Evolutionary conservation across 1,139 yeast species (phyloP).

Genomic region (Geotrichum siamense): DNA sequence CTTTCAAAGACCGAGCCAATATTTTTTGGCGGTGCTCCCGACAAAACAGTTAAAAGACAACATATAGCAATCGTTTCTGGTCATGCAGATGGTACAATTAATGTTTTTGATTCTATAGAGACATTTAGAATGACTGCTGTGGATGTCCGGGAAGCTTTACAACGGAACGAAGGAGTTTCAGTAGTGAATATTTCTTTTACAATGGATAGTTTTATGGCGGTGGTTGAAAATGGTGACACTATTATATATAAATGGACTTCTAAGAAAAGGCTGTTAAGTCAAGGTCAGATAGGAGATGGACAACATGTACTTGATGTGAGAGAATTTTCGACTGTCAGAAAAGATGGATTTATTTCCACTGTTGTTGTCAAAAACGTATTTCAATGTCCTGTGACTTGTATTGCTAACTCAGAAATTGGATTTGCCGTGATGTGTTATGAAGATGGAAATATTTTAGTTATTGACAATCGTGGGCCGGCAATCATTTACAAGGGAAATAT

Average conservation of each 20-base stretch:
- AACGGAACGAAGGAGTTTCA: slow-evolving; percentile 39
- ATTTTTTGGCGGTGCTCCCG: slow-evolving; percentile 75
- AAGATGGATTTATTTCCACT: slow-evolving; percentile 67
- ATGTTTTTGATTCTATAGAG: slow-evolving; percentile 81
- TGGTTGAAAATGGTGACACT: slow-evolving; percentile 64
- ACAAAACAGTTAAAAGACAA: slow-evolving; percentile 45
- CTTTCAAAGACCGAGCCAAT: slow-evolving; percentile 21
- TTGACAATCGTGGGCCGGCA: slow-evolving; percentile 85
- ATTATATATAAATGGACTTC: slow-evolving; percentile 62
- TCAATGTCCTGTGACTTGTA: slow-evolving; percentile 46
- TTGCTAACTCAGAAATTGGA: slow-evolving; percentile 69
- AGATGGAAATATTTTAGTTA: slow-evolving; percentile 64
- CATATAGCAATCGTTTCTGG: slow-evolving; percentile 66
- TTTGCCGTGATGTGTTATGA: slow-evolving; percentile 78
- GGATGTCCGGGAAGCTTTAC: slow-evolving; percentile 44
- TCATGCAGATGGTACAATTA: slow-evolving; percentile 69
- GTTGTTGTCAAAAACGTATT: slow-evolving; percentile 38
- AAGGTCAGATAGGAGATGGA: slow-evolving; percentile 5
- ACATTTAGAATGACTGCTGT: slow-evolving; percentile 41
- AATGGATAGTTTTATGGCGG: slow-evolving; percentile 40
- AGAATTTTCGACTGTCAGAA: slow-evolving; percentile 33
- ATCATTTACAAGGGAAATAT: slow-evolving; percentile 51
- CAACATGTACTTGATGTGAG: neutral
- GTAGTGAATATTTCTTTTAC: slow-evolving; percentile 35
- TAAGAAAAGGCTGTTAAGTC: slow-evolving; percentile 18